These are phyloP conservation scores for Zangia roseola DNA, from an alignment of 768 basidiomycete species.

Conservation along the genomic window DNA sequence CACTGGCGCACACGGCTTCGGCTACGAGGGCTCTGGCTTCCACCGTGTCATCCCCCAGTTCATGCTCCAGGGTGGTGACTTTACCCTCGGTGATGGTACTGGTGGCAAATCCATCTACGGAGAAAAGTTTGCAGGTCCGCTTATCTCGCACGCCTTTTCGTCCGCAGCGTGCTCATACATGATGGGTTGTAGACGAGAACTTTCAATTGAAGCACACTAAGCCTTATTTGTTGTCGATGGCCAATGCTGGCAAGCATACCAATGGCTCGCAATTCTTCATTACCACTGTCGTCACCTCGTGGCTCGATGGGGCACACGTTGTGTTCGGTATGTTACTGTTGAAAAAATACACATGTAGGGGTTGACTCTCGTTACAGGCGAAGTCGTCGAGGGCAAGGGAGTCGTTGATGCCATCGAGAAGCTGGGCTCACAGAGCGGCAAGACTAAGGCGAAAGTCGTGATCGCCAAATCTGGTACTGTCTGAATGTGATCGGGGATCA, in stretches of 20 bases:
- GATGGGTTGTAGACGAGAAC: conserved; percentile 71
- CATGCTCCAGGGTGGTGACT: conserved; percentile 93
- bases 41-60: conserved; percentile 84
- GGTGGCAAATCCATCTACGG: conserved; percentile 84
- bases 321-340: conserved; percentile 66
- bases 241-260: conserved; percentile 78
- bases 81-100: conserved; percentile 65
- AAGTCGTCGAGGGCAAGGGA: conserved; percentile 67
- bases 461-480: conserved; percentile 54
- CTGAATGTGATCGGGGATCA: conserved; percentile 7
- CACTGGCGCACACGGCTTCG: conserved; percentile 68
- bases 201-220: conserved; percentile 73
- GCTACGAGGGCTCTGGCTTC: conserved; percentile 68
- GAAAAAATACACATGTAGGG: neutral
- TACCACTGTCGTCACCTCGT: conserved; percentile 72
- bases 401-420: conserved; percentile 46
- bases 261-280: conserved; percentile 94
- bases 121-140: conserved; percentile 58
- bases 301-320: conserved; percentile 84
- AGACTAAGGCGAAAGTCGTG: conserved; percentile 41
- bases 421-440: conserved; percentile 39
- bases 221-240: conserved; percentile 71
- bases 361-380: conserved; percentile 36
- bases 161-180: neutral
- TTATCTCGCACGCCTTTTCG: neutral